phyloP scores from a whole-genome alignment of 345 rosid species.

The Turnera subulata region DNA sequence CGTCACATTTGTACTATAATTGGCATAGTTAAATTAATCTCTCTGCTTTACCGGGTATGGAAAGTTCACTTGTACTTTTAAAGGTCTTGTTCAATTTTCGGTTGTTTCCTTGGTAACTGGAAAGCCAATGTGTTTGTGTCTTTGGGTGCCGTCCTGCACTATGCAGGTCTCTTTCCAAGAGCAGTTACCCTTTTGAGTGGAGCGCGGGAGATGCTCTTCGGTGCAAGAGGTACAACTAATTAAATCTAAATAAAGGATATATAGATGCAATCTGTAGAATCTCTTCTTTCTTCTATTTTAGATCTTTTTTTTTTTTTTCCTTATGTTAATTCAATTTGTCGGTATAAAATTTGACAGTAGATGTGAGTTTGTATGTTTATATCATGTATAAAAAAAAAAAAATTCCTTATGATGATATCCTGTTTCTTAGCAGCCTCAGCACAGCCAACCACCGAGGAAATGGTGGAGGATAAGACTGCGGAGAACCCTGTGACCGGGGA shows the following conservation, averaged over 20 bases:
- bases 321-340: constrained; percentile 41
- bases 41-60: background rate
- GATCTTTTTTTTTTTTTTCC: too few relatives aligned
- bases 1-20: too few relatives aligned
- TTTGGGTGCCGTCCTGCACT: constrained; percentile 8
- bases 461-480: constrained; percentile 34
- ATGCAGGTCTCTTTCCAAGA: constrained; percentile 46
- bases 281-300: too few relatives aligned
- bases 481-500: constrained; percentile 62
- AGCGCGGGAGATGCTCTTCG: constrained; percentile 17
- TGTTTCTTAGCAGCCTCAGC: constrained; percentile 57
- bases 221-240: constrained; percentile 43
- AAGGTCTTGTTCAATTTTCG: background rate
- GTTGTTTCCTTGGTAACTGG: background rate
- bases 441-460: constrained; percentile 54
- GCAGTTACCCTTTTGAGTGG: constrained; percentile 27
- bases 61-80: background rate
- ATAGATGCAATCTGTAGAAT: too few relatives aligned
- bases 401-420: constrained; percentile 23
- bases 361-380: constrained; percentile 14
- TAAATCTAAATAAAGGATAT: too few relatives aligned
- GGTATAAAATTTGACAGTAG: constrained; percentile 6
- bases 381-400: too few relatives aligned
- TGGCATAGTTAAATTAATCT: too few relatives aligned
- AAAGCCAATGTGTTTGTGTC: background rate